phyloP scores from a whole-genome alignment of 768 basidiomycete genomes.

The Coprinopsis marcescibilis region DNA sequence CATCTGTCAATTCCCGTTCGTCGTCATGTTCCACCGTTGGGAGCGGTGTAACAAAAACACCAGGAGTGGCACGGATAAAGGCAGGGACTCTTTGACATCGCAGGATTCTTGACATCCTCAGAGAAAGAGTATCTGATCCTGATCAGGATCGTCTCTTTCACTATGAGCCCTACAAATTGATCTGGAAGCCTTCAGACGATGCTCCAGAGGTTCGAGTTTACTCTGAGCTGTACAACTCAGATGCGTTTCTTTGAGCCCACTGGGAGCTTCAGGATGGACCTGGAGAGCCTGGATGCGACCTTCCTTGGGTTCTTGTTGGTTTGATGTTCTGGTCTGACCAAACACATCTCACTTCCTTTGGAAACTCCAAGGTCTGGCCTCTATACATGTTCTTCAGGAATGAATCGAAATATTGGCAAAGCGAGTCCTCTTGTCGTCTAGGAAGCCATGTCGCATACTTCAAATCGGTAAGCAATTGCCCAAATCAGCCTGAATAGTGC shows the following conservation, averaged over 20 bases:
- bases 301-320: constrained; percentile 18
- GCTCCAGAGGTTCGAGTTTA: constrained; percentile 8
- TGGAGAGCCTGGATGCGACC: constrained; percentile 12
- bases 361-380: constrained; percentile 27
- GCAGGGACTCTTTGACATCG: constrained; percentile 12
- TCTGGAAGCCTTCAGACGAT: constrained; percentile 8
- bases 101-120: constrained; percentile 11
- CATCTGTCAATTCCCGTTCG: too few species aligned
- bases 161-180: constrained; percentile 13
- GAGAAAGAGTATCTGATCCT: constrained; percentile 12
- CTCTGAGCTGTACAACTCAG: constrained; percentile 18
- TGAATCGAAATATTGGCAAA: constrained; percentile 29
- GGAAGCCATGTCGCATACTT: constrained; percentile 30
- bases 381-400: constrained; percentile 29
- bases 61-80: constrained; percentile 5
- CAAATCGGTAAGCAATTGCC: constrained; percentile 18
- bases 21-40: too few species aligned
- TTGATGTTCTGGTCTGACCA: constrained; percentile 27
- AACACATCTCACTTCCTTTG: constrained; percentile 26
- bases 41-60: too few species aligned
- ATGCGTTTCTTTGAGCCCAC: constrained; percentile 17
- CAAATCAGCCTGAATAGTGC: not conserved
- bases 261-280: constrained; percentile 13
- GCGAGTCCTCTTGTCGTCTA: constrained; percentile 13
- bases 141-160: constrained; percentile 10